Percentiles rank a stretch among this genome's conserved stretches.
These are phyloP conservation scores for Saccharomycopsis fodiens DNA, from an alignment of 805 yeast species.

Conservation along the genomic window DNA sequence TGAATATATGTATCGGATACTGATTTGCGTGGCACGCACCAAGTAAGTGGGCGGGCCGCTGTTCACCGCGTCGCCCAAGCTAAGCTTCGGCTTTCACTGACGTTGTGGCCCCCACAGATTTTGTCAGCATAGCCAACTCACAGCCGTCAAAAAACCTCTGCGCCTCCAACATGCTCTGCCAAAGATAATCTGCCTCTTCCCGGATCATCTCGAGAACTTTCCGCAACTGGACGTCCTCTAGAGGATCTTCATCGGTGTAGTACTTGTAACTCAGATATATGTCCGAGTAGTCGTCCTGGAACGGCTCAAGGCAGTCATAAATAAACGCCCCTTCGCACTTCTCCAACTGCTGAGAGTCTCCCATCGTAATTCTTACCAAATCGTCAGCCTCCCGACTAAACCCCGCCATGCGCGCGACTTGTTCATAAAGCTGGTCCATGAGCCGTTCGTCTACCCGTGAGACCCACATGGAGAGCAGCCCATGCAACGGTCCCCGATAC, in stretches of 20 bases:
- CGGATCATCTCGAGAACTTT: neutral
- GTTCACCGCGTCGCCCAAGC: neutral
- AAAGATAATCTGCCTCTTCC: slow-evolving; percentile 3
- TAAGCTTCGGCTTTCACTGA: neutral
- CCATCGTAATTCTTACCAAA: neutral
- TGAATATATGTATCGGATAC: neutral
- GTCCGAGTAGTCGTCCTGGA: slow-evolving; percentile 4
- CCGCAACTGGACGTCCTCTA: neutral
- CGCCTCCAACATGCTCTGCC: neutral
- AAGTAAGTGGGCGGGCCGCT: neutral
- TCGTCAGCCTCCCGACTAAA: neutral
- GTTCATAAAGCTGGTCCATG: neutral
- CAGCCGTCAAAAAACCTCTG: neutral
- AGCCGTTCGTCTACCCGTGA: neutral
- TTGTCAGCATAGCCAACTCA: neutral
- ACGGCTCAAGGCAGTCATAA: slow-evolving; percentile 7
- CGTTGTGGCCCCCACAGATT: neutral
- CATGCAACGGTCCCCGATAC: no score
- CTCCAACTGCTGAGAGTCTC: no score
- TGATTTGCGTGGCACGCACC: neutral
- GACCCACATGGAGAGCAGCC: no score
- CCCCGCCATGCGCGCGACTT: neutral
- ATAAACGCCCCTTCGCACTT: neutral
- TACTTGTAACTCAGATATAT: neutral
- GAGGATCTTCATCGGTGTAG: slow-evolving; percentile 1